Conservation (phyloP, 2,329 filamentous ascomycete species). For the Pleomassaria siparia region DNA sequence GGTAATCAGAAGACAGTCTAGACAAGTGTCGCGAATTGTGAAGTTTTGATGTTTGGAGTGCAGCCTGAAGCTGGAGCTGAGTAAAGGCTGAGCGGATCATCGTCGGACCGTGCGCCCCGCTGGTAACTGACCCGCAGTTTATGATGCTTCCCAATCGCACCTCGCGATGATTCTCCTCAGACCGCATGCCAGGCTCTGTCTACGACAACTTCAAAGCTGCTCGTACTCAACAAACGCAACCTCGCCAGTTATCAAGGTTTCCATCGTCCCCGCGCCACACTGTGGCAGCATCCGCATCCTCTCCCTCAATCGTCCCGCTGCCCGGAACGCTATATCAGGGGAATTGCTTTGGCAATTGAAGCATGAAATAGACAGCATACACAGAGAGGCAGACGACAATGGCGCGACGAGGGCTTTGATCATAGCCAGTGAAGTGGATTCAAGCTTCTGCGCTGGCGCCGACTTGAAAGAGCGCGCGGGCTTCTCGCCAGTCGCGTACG, state of each 20-base stretch:
- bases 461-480: conserved; percentile 85
- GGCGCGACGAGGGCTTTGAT: conserved; percentile 77
- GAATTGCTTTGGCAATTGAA: conserved; percentile 72
- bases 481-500: conserved; percentile 78
- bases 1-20: too few species aligned
- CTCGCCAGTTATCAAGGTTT: conserved; percentile 65
- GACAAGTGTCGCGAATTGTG: too few species aligned
- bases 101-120: neutral
- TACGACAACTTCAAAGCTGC: conserved; percentile 28
- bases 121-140: conserved; percentile 8
- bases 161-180: conserved; percentile 29
- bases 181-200: conserved; percentile 19
- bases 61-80: too few species aligned
- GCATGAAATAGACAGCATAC: conserved; percentile 71
- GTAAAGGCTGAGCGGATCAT: neutral
- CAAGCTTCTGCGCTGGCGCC: conserved; percentile 89
- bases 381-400: conserved; percentile 57
- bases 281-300: conserved; percentile 85
- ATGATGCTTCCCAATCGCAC: neutral
- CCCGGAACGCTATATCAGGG: conserved; percentile 88
- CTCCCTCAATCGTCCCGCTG: conserved; percentile 78
- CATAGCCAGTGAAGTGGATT: conserved; percentile 80
- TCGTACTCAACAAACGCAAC: conserved; percentile 48
- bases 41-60: too few species aligned
- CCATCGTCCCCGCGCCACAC: conserved; percentile 73